These are phyloP conservation scores for Guadua angustifolia DNA, from an alignment of 176 grass and related monocot genomes.

Conservation along the genomic window DNA sequence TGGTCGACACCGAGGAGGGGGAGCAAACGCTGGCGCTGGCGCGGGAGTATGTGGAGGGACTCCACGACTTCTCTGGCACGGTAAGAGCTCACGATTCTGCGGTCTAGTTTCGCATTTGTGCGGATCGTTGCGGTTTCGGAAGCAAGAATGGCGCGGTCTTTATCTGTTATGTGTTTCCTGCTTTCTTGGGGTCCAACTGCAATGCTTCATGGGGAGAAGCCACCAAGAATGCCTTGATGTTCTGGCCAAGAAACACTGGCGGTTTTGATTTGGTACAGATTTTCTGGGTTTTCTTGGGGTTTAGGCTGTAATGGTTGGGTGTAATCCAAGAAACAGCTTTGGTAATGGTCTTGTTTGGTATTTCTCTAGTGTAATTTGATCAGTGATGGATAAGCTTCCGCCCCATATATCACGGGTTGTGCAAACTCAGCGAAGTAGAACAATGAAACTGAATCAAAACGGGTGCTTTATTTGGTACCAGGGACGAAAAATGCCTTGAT, in stretches of 20 bases:
- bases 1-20: background rate
- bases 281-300: background rate
- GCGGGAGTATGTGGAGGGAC: slow-evolving; percentile 21
- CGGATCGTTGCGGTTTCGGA: background rate
- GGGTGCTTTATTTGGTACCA: too few relatives aligned
- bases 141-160: background rate
- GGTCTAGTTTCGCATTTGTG: background rate
- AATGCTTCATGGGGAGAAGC: background rate
- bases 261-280: background rate
- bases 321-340: too few relatives aligned
- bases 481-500: too few relatives aligned
- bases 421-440: too few relatives aligned
- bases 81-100: background rate
- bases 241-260: background rate
- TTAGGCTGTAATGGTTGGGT: background rate
- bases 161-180: background rate
- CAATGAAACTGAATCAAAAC: too few relatives aligned
- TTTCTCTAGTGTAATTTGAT: too few relatives aligned
- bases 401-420: too few relatives aligned
- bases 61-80: slow-evolving; percentile 17
- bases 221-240: background rate
- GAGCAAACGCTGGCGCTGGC: background rate
- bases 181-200: background rate
- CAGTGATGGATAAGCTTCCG: too few relatives aligned
- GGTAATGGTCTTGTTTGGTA: too few relatives aligned